Evolutionary conservation across 306 rosid species (phyloP), one percentile per base, ranked within the genome.

Genomic region (Cucurbita ficifolia): DNA sequence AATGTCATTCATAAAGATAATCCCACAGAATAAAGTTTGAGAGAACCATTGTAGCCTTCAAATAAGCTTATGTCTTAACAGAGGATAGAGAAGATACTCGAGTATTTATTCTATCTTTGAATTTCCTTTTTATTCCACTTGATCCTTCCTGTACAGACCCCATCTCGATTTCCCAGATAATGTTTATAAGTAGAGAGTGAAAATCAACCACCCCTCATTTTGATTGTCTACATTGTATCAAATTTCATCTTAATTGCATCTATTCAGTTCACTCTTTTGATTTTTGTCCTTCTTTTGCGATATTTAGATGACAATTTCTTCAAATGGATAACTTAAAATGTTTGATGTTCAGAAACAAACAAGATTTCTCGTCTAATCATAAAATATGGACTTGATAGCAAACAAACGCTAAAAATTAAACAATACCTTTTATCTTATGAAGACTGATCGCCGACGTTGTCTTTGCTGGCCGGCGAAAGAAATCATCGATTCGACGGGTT

Each of bases 401-500:
- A 14, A 49, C 43, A 49, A 33, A 50, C 29, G n/a, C 8, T 4
- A 69, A 55, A 51, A 35, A 36, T 7, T 53, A 53, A 53, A 11
- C 5, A 8, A 70, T 29, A 46, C 56, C 73, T 68, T 68, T 24
- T 22, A 12, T 38, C 14, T 46, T 14, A 46, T 48, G 42, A 68
- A 68, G 13, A 52, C 33, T 50, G 45, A 43, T 69, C 43, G 38
- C 55, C 52, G 87, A 82, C 11, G 68, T 60, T 12, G 78, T 46
- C 29, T 68, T 72, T 21, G 50, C 84, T 5, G 80, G 61, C 65
- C 82, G 87, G 22, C 58, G 76, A 64, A 94, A 94, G 76, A 91
- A 80, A n/a, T 79, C 80, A 62, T 94, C 97, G 14, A 94, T 94
- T 16, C 92, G 89, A 45, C 90, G 90, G 48, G 89, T 87, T 48